phyloP scores from a whole-genome alignment of 306 rosid species.

The Dalbergia oliveri region DNA sequence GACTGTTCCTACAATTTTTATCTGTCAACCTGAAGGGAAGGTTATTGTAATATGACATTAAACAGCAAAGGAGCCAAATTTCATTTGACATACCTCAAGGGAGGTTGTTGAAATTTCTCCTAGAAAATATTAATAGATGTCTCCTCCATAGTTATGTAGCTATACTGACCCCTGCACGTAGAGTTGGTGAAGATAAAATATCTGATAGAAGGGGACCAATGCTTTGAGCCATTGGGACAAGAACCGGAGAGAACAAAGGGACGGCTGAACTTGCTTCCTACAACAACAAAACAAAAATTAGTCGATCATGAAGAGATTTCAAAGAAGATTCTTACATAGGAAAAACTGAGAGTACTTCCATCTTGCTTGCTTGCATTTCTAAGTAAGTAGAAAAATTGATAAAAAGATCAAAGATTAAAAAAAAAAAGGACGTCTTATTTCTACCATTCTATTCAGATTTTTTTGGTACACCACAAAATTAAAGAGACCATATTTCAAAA shows the following conservation, averaged over 20 bases:
- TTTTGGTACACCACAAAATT: neutral
- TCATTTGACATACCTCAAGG: constrained; percentile 45
- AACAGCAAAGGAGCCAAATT: constrained; percentile 42
- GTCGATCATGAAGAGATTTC: constrained; percentile 20
- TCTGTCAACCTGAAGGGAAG: constrained; percentile 38
- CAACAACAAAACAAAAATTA: constrained; percentile 38
- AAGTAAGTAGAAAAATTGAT: neutral
- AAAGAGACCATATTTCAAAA: neutral
- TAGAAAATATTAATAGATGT: constrained; percentile 42
- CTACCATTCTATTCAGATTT: neutral
- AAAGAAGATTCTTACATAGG: neutral
- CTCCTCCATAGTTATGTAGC: constrained; percentile 37
- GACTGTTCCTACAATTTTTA: constrained; percentile 4
- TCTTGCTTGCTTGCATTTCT: neutral
- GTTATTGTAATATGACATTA: constrained; percentile 42
- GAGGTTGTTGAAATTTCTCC: constrained; percentile 45
- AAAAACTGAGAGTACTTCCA: constrained; percentile 4
- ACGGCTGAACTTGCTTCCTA: constrained; percentile 96
- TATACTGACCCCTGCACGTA: constrained; percentile 90
- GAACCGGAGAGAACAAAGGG: constrained; percentile 94
- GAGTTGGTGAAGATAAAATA: constrained; percentile 87
- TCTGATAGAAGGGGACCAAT: constrained; percentile 93
- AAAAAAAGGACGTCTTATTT: neutral
- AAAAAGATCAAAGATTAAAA: neutral
- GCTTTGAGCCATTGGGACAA: constrained; percentile 93